phyloP scores from a whole-genome alignment of 2,329 filamentous ascomycete species.

The Pseudogymnoascus sp. region DNA sequence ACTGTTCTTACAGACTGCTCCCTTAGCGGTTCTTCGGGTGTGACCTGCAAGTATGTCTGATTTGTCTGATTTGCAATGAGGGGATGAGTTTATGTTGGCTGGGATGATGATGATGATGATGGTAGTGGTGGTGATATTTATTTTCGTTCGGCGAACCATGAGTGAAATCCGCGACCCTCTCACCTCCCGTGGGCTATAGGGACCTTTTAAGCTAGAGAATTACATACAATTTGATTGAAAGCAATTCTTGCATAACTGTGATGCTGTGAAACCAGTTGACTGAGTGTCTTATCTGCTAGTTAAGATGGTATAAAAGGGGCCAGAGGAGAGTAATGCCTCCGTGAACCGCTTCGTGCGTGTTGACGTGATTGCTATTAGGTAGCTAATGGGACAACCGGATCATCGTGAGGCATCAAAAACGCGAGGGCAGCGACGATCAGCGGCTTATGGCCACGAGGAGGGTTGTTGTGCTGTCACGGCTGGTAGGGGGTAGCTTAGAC shows the following conservation, averaged over 20 bases:
- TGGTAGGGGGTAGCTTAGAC: too few species aligned
- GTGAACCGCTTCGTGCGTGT: background rate
- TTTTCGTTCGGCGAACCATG: background rate
- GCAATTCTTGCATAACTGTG: background rate
- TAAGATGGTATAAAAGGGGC: background rate
- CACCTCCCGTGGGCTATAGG: background rate
- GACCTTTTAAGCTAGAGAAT: background rate
- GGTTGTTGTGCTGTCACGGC: too few species aligned
- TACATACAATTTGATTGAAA: background rate
- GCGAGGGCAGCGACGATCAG: too few species aligned
- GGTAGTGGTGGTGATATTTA: background rate
- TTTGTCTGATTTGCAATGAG: conserved; percentile 12
- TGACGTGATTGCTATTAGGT: too few species aligned
- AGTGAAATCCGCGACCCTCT: background rate
- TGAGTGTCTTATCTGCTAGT: background rate
- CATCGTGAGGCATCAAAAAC: too few species aligned
- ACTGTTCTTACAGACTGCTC: conserved; percentile 23
- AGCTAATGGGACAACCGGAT: too few species aligned
- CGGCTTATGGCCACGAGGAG: too few species aligned
- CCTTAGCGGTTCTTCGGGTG: conserved; percentile 9
- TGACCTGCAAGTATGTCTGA: conserved; percentile 17
- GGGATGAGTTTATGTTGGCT: background rate
- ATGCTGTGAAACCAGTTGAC: too few species aligned
- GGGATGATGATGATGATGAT: background rate
- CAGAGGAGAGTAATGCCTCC: background rate